A percentile compares a stretch with the other conserved stretches of the same genome.
Conservation (phyloP, 345 rosid species). For the Limnanthes douglasii region DNA sequence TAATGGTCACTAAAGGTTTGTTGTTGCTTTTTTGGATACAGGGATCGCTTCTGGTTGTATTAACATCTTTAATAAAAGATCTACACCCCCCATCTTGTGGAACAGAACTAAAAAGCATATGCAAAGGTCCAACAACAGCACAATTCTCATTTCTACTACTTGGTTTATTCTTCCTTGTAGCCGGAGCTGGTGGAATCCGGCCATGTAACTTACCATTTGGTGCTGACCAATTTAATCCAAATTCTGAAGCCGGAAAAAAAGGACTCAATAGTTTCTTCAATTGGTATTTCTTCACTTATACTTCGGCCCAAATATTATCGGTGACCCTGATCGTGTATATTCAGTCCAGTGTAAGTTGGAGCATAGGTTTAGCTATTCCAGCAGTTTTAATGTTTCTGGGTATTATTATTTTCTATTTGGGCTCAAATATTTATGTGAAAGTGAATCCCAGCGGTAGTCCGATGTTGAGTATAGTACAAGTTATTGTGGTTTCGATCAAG, state of each 20-base stretch:
- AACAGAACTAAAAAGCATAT: slow-evolving; percentile 14
- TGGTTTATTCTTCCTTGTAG: slow-evolving; percentile 33
- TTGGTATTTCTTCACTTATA: slow-evolving; percentile 78
- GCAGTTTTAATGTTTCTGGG: slow-evolving; percentile 53
- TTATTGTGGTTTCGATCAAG: slow-evolving; percentile 28
- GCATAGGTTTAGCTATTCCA: slow-evolving; percentile 58
- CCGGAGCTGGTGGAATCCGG: slow-evolving; percentile 74
- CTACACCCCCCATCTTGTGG: slow-evolving; percentile 42
- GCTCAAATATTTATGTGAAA: slow-evolving; percentile 57
- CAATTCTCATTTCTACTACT: slow-evolving; percentile 38
- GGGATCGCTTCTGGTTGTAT: slow-evolving; percentile 49
- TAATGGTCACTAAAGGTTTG: no score
- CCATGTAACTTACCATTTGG: slow-evolving; percentile 75
- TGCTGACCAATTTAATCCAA: slow-evolving; percentile 60
- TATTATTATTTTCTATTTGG: slow-evolving; percentile 33
- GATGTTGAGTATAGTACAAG: slow-evolving; percentile 34
- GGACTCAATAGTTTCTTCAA: slow-evolving; percentile 75
- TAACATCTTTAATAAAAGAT: slow-evolving; percentile 33
- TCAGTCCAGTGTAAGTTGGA: slow-evolving; percentile 68
- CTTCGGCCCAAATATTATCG: slow-evolving; percentile 59
- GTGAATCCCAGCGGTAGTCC: slow-evolving; percentile 68
- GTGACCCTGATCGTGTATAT: slow-evolving; percentile 56
- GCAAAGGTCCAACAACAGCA: slow-evolving; percentile 41
- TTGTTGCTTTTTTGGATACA: slow-evolving; percentile 7
- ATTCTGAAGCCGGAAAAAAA: slow-evolving; percentile 42